A percentile compares a stretch with the other conserved stretches of the same genome.
phyloP scores from a whole-genome alignment of 192 early-diverging fungal genomes.

The Piromyces finnis region DNA sequence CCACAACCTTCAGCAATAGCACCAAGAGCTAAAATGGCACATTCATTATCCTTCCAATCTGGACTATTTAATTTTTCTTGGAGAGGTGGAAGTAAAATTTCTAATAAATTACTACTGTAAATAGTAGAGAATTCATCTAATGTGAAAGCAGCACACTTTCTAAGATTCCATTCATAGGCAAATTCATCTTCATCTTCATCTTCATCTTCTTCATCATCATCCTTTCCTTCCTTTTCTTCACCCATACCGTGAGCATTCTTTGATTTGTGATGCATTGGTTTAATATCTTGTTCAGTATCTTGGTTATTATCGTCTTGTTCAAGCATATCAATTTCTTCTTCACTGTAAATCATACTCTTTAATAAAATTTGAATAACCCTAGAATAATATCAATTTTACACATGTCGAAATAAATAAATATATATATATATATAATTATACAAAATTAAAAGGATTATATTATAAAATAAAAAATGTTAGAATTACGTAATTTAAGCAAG shows the following conservation, averaged over 20 bases:
- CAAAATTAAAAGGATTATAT: too few species aligned
- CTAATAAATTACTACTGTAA: conserved; percentile 70
- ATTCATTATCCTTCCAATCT: conserved; percentile 86
- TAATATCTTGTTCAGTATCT: conserved; percentile 83
- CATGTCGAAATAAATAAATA: not conserved
- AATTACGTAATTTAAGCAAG: too few species aligned
- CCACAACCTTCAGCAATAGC: conserved; percentile 93
- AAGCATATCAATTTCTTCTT: conserved; percentile 62
- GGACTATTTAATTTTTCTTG: conserved; percentile 59
- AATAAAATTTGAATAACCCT: conserved; percentile 82
- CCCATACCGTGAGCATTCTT: conserved; percentile 39
- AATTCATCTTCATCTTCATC: conserved; percentile 74
- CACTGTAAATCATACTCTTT: conserved; percentile 93
- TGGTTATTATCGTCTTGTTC: conserved; percentile 65
- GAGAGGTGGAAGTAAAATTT: conserved; percentile 68
- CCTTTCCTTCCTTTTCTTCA: conserved; percentile 44
- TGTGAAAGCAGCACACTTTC: conserved; percentile 94
- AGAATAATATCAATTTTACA: conserved; percentile 5
- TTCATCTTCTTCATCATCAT: conserved; percentile 67
- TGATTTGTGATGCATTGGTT: conserved; percentile 78
- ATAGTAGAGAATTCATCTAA: conserved; percentile 83
- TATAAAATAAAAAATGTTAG: too few species aligned
- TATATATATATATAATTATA: too few species aligned
- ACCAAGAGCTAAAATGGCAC: conserved; percentile 89
- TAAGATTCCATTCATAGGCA: conserved; percentile 87